Base-by-base conservation (phyloP, 1,139 yeast species). In the Hansenula anomala region DNA sequence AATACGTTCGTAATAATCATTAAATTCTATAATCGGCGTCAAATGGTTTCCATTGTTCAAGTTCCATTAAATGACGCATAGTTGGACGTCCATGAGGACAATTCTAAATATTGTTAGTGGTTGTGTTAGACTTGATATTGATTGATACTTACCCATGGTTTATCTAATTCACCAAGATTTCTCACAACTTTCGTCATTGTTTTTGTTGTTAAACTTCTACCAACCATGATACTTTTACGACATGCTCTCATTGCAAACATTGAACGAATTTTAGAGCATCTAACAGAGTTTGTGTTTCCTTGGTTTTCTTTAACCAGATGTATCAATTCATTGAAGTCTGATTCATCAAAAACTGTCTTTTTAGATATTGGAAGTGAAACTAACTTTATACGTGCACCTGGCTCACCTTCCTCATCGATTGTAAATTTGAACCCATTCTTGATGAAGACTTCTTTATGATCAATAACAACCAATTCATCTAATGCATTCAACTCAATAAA, bases 71-170 rank as follows among this genome's bases (percentile, higher is more conserved):
- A 59, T 92, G 97, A 41, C 98, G 70, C 83, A 92, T 78, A 2
- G 99, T 92, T 1, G 98, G 99, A 45, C 99, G 67, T 0, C 99
- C 98, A 61, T 92, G 99, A 0, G 99, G 99, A 60, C 99, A 92
- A 55, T 90, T 92, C 98, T 98, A 94, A 0, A 30, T 7, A 14
- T 3, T 10, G 32, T 30, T 30, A 30, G 32, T 30, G 20, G 3
- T n/a, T 11, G 9, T 6, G 3, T 26, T 15, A 26, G 4, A 12
- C 12, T 4, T 13, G 6, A 14, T 26, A 14, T 14, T 12, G 18
- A 13, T 3, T 4, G 7, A 17, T 30, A 30, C 32, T n/a, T 20
- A 30, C 32, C 32, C 33, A 30, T 15, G 99, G 99, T 54, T 87
- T 87, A 46, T 89, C 92, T 28, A 94, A 65, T 0, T 60, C 64